Base-by-base conservation (phyloP, 192 early-diverging fungal genomes). In the Backusella macrospora region DNA sequence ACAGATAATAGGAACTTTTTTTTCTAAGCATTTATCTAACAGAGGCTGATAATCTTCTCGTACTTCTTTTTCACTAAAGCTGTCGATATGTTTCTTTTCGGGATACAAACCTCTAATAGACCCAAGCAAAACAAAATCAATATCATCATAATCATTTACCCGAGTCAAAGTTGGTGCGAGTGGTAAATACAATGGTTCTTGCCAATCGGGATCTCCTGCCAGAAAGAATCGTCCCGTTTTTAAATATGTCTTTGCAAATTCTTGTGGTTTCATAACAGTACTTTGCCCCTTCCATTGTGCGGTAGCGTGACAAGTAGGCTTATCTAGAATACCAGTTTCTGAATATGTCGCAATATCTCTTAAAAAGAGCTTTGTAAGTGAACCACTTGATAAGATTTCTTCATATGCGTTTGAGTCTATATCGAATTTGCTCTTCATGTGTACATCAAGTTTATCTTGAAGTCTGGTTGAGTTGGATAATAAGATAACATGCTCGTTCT, bases 391-490 rank as follows among this genome's bases (percentile, higher is more conserved):
- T 26, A 80, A 6, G 14, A 80, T 80, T 15, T 71, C 64, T 6
- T 52, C 18, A 23, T 80, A 80, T 18, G 59, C 29, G 5, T 16
- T 18, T 38, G 63, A 34, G 14, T 43, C 15, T 26, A 80, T 75
- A 18, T 52, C 62, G 43, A 72, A 75, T 15, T 68, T 65, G 3
- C 7, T 21, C 14, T 43, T 26, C n/a, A 80, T 23, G 21, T 76
- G 42, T 5, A 12, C 18, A 23, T 23, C 14, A 4, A 80, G 65
- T 16, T 46, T 69, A 40, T 43, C 38, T 23, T 52, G 13, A 23
- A 75, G 38, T 34, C 78, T 65, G 8, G 70, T 72, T 0, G 78
- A 80, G 26, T 80, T 80, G 40, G 78, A 80, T 13, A 80, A 59
- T 38, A 80, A 46, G 29, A 80, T 46, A 39, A 71, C 65, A 18